Evolutionary conservation across 2,329 filamentous ascomycete species (phyloP), one percentile per base, ranked within the genome.

Genomic region (Coniochaeta hoffmannii): DNA sequence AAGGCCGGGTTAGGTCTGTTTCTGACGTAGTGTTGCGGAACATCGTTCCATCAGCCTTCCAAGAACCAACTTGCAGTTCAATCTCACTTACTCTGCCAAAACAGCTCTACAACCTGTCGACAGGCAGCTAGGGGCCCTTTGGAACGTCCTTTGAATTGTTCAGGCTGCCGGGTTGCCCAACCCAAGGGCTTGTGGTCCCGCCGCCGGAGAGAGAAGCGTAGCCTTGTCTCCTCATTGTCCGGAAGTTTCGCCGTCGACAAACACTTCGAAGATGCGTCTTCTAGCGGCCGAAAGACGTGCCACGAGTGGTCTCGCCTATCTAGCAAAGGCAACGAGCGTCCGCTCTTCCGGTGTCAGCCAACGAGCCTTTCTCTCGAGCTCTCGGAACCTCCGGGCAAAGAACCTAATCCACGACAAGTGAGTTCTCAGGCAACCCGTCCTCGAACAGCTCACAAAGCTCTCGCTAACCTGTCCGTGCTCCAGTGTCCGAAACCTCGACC

Each of bases 401-500:
- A 77, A 77, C 58, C 69, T 72, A 54, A 67, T 76, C 35, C 75
- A 71, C 56, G 62, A 62, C 15, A 61, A 72, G 74, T 76, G 59
- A 65, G 72, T 69, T 44, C 50, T 51, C 32, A 50, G 9, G 22
- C 14, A 15, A 26, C 14, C 12, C 9, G 46, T 15, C 4, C 46
- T 4, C n/a, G n/a, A 51, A 8, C 26, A 31, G 7, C 46, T n/a
- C 17, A 34, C 17, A 19, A 41, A 5, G 8, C 7, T 9, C 32
- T 15, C n/a, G 7, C 28, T 51, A 22, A 51, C 28, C 3, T 6
- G 26, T 41, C 19, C 22, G n/a, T 9, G 11, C 17, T 10, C 11
- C 56, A 85, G 82, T 35, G 76, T 84, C 61, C 81, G 80, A 59
- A 75, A 75, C 51, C 71, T 75, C 49, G 73, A 78, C 61, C 76